phyloP scores from a whole-genome alignment of 352 stramenopile species.

The Albugo candida region DNA sequence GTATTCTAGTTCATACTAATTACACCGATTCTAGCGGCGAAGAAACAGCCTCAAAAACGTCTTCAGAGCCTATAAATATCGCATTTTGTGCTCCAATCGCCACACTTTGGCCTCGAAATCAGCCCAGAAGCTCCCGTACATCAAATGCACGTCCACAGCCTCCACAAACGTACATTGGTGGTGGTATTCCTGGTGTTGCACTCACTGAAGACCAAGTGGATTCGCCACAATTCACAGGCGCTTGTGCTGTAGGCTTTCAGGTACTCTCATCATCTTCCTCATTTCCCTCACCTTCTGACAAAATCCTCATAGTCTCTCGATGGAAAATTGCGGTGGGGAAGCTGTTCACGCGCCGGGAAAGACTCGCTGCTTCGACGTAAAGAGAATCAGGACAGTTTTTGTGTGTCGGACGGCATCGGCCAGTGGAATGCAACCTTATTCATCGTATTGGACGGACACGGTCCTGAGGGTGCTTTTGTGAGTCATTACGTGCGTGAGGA shows the following conservation, averaged over 20 bases:
- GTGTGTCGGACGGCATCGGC: constrained; percentile 26
- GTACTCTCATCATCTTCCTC: constrained; percentile 2
- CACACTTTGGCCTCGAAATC: too few relatives aligned
- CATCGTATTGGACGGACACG: constrained; percentile 68
- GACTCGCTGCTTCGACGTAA: constrained; percentile 59
- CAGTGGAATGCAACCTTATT: constrained; percentile 28
- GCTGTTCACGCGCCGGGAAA: constrained; percentile 34
- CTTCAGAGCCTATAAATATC: too few relatives aligned
- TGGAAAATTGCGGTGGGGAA: constrained; percentile 29
- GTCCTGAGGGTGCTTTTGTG: constrained; percentile 46
- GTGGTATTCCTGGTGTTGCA: constrained; percentile 43
- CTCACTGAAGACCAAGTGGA: constrained; percentile 34
- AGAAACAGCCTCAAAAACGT: too few relatives aligned
- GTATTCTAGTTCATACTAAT: too few relatives aligned
- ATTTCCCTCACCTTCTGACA: neutral
- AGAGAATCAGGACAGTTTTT: constrained; percentile 68
- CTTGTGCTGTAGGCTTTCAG: constrained; percentile 22
- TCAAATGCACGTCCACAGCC: neutral
- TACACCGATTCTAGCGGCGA: too few relatives aligned
- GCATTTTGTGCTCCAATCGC: too few relatives aligned
- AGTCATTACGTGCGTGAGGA: constrained; percentile 51
- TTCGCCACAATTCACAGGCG: constrained; percentile 39
- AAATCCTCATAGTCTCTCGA: constrained; percentile 14
- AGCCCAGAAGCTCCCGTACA: neutral
- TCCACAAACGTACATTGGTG: constrained; percentile 23